A percentile compares a stretch with the other conserved stretches of the same genome.
phyloP scores from a whole-genome alignment of 2,329 filamentous ascomycete species.

The Fusarium annulatum region DNA sequence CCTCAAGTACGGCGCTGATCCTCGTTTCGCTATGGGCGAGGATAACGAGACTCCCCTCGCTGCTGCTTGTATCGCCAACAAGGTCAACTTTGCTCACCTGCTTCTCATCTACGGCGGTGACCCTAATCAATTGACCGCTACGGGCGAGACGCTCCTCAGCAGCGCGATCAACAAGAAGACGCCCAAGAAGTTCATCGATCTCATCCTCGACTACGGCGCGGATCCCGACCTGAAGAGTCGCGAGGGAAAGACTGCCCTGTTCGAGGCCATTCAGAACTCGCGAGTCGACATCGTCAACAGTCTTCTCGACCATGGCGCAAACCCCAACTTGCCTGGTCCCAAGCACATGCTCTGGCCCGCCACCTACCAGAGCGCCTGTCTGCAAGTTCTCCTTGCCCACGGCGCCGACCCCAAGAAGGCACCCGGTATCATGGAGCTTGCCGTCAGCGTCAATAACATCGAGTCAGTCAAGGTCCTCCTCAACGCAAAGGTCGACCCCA shows the following conservation, averaged over 20 bases:
- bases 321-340: conserved; percentile 75
- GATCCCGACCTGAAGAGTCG: conserved; percentile 69
- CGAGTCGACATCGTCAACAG: conserved; percentile 66
- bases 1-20: conserved; percentile 72
- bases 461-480: conserved; percentile 69
- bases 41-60: conserved; percentile 67
- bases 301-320: conserved; percentile 66
- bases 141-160: conserved; percentile 71
- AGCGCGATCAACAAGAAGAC: conserved; percentile 69
- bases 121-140: conserved; percentile 62
- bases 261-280: conserved; percentile 67
- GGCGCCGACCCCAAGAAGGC: conserved; percentile 70
- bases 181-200: conserved; percentile 64
- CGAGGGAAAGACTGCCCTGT: conserved; percentile 72
- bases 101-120: conserved; percentile 72
- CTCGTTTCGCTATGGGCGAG: conserved; percentile 62
- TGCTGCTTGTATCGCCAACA: conserved; percentile 61
- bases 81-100: conserved; percentile 67
- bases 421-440: conserved; percentile 73
- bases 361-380: conserved; percentile 66
- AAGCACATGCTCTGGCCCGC: conserved; percentile 77
- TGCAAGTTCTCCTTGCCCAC: conserved; percentile 67
- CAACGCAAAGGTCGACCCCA: conserved; percentile 69
- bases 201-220: conserved; percentile 69
- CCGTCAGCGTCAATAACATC: conserved; percentile 71